These are phyloP conservation scores for Mycena latifolia DNA, from an alignment of 768 basidiomycete species.

Conservation along the genomic window DNA sequence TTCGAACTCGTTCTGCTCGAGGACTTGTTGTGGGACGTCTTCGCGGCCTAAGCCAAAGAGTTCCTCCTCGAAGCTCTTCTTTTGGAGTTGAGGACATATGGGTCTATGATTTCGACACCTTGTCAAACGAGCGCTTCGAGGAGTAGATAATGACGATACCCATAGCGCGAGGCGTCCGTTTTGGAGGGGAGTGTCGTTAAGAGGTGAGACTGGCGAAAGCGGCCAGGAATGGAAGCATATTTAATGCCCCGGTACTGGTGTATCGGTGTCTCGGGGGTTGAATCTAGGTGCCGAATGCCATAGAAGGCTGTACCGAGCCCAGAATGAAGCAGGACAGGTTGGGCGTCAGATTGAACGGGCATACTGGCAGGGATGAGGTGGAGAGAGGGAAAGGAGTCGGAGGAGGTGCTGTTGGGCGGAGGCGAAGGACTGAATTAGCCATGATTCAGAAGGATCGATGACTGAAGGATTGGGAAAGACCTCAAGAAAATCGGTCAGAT, in stretches of 20 bases:
- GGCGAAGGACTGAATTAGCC: not conserved
- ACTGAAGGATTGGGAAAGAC: not conserved
- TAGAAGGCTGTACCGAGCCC: slow-evolving; percentile 73
- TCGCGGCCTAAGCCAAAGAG: slow-evolving; percentile 69
- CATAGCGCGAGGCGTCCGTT: slow-evolving; percentile 74
- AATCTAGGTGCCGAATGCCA: slow-evolving; percentile 72
- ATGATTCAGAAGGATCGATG: not conserved
- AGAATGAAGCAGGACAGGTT: slow-evolving; percentile 53
- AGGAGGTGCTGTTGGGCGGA: not conserved
- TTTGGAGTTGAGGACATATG: slow-evolving; percentile 77
- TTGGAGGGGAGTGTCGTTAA: slow-evolving; percentile 66
- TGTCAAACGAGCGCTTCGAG: slow-evolving; percentile 5
- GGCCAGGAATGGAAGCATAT: slow-evolving; percentile 79
- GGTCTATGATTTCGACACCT: slow-evolving; percentile 57
- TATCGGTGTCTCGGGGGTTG: slow-evolving; percentile 65
- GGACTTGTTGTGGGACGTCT: slow-evolving; percentile 64
- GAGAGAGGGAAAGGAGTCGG: not conserved
- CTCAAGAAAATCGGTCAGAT: not conserved
- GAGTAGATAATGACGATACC: slow-evolving; percentile 56
- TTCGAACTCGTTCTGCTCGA: slow-evolving; percentile 81
- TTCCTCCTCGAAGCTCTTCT: slow-evolving; percentile 66
- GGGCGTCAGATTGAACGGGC: slow-evolving; percentile 4
- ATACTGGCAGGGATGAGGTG: slow-evolving; percentile 3
- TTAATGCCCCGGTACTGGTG: slow-evolving; percentile 85
- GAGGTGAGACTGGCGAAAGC: slow-evolving; percentile 81